Percentiles rank a stretch among this genome's conserved stretches.
phyloP scores from a whole-genome alignment of 192 early-diverging fungal genomes.

The Diversispora epigaea region DNA sequence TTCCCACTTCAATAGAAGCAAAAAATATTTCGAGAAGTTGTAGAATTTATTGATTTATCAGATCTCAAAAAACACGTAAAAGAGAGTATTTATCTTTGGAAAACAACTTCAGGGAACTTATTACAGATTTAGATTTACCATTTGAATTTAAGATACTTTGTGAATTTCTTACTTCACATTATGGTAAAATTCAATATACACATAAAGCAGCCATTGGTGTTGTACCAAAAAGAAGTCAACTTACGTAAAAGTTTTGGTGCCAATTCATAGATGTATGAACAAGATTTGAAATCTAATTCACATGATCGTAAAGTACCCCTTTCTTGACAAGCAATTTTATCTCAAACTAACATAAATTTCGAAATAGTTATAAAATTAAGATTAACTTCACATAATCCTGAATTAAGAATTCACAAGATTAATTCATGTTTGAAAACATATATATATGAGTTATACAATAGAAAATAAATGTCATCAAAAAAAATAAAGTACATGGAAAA shows the following conservation, averaged over 20 bases:
- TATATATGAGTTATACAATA: not conserved
- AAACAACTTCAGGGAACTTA: conserved; percentile 11
- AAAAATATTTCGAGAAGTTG: conserved; percentile 20
- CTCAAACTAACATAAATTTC: conserved; percentile 12
- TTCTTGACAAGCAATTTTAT: conserved; percentile 19
- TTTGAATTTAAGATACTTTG: conserved; percentile 25
- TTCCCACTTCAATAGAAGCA: conserved; percentile 22
- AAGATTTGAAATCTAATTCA: conserved; percentile 14
- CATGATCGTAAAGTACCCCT: conserved; percentile 12
- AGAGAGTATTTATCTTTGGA: conserved; percentile 16
- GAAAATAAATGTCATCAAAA: conserved; percentile 15
- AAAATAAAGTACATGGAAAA: not conserved
- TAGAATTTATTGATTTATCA: conserved; percentile 15
- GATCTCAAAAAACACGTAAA: conserved; percentile 13
- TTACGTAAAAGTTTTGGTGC: conserved; percentile 14
- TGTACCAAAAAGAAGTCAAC: conserved; percentile 8
- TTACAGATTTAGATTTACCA: conserved; percentile 32
- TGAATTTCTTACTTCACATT: not conserved
- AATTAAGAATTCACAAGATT: conserved; percentile 7
- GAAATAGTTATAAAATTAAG: conserved; percentile 7
- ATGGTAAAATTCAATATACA: conserved; percentile 20
- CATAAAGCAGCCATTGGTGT: not conserved
- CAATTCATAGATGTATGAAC: conserved; percentile 4
- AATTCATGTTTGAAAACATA: conserved; percentile 5
- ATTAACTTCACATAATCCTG: conserved; percentile 8